These are phyloP conservation scores for Botrytis tulipae DNA, from an alignment of 2,329 filamentous ascomycete species.

Conservation along the genomic window DNA sequence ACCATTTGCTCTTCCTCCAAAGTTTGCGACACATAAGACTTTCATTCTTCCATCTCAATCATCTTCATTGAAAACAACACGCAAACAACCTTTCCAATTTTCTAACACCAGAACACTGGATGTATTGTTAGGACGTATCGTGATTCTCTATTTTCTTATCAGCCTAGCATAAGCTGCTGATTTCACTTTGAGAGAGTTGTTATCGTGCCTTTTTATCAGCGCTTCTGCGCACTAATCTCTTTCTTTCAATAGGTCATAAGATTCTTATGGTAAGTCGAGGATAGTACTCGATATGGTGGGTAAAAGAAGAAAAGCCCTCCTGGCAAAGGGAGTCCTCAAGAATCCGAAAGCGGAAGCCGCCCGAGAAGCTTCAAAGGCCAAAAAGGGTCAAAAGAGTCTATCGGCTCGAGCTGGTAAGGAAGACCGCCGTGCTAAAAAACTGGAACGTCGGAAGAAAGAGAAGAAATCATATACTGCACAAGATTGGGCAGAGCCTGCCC, in stretches of 20 bases:
- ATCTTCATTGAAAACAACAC: conserved; percentile 3
- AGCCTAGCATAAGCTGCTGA: conserved; percentile 8
- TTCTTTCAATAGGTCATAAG: conserved; percentile 10
- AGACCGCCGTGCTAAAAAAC: conserved; percentile 32
- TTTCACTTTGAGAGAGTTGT: conserved; percentile 16
- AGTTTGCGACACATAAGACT: conserved; percentile 1
- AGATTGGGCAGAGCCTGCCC: conserved; percentile 35
- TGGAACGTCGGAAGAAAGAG: conserved; percentile 34
- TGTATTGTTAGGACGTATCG: conserved; percentile 9
- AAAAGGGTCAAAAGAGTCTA: conserved; percentile 11
- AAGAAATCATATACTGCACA: conserved; percentile 32
- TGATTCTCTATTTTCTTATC: conserved; percentile 18
- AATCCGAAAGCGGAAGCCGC: not conserved
- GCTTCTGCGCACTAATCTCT: conserved; percentile 27
- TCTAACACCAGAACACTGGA: not conserved
- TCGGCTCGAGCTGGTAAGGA: conserved; percentile 25
- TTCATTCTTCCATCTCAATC: conserved; percentile 9
- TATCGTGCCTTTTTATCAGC: conserved; percentile 10
- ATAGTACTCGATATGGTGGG: conserved; percentile 17
- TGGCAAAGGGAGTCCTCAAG: not conserved
- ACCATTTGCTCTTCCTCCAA: not conserved
- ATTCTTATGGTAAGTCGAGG: conserved; percentile 13
- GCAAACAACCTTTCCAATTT: not conserved
- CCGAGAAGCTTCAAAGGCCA: not conserved
- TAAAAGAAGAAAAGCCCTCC: conserved; percentile 14